Conservation (phyloP, 495 filamentous ascomycete genomes). For the Schizothecium vesticola region DNA sequence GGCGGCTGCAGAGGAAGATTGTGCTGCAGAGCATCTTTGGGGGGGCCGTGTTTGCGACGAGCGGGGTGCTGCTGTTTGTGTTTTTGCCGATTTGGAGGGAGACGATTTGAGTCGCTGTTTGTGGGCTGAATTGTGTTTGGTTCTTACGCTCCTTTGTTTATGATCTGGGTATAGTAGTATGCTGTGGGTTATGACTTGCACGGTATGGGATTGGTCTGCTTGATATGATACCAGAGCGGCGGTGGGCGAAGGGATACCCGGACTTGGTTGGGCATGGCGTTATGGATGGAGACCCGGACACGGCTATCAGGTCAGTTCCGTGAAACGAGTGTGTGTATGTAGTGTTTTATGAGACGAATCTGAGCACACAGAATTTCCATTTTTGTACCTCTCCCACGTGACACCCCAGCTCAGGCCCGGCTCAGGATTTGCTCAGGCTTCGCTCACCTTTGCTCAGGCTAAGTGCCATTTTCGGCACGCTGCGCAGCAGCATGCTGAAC, state of each 20-base stretch:
- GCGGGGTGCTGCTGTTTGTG: constrained; percentile 33
- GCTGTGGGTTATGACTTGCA: not conserved
- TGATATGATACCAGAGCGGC: not conserved
- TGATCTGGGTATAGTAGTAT: not conserved
- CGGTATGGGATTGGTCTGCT: not conserved
- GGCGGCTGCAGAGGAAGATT: constrained; percentile 36
- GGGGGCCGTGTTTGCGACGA: constrained; percentile 31
- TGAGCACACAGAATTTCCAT: too few relatives aligned
- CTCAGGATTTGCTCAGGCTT: too few relatives aligned
- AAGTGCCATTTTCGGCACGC: too few relatives aligned
- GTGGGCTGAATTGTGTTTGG: not conserved
- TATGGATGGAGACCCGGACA: not conserved
- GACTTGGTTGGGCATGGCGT: not conserved
- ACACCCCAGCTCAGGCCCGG: too few relatives aligned
- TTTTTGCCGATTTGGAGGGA: constrained; percentile 38
- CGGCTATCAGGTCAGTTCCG: not conserved
- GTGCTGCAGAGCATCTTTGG: constrained; percentile 37
- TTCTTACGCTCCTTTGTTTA: not conserved
- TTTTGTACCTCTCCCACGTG: too few relatives aligned
- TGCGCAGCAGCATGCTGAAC: too few relatives aligned
- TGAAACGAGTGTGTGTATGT: not conserved
- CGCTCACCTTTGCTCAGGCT: too few relatives aligned
- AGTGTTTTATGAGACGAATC: too few relatives aligned
- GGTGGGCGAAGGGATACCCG: not conserved
- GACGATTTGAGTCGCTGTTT: constrained; percentile 14